Percentiles rank a stretch among this genome's conserved stretches.
Conservation (phyloP, 2,329 filamentous ascomycete genomes). For the Xylariaceae sp. region DNA sequence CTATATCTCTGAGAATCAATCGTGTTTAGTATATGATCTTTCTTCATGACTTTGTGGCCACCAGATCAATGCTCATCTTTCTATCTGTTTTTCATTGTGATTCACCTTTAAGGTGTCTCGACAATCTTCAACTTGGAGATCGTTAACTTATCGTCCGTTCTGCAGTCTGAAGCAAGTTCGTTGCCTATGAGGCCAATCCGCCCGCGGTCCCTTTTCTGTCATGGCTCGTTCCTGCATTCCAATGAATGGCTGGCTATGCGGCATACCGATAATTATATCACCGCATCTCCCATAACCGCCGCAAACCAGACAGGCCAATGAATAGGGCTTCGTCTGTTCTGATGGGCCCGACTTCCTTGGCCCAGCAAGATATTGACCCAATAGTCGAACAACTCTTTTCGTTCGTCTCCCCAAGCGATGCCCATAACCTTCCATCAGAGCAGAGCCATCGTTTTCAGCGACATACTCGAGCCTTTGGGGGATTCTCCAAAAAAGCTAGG, state of each 20-base stretch:
- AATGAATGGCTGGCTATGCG: not conserved
- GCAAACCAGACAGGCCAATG: conserved; percentile 65
- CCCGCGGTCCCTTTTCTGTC: too few species aligned
- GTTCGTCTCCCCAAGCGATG: conserved; percentile 57
- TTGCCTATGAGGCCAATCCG: too few species aligned
- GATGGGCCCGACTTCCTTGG: conserved; percentile 74
- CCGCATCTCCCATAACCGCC: conserved; percentile 46
- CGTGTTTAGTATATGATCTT: too few species aligned
- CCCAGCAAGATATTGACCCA: conserved; percentile 78
- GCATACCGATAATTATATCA: conserved; percentile 7
- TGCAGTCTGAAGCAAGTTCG: too few species aligned
- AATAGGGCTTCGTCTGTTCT: conserved; percentile 79
- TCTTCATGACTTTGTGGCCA: too few species aligned
- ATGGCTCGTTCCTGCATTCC: too few species aligned
- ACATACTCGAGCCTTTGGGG: conserved; percentile 75
- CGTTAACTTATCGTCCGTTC: too few species aligned
- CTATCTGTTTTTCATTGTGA: too few species aligned
- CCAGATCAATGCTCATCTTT: too few species aligned
- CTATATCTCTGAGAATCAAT: too few species aligned
- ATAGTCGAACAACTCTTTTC: conserved; percentile 67
- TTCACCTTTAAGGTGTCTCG: too few species aligned
- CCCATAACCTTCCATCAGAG: conserved; percentile 50
- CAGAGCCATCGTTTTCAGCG: conserved; percentile 50
- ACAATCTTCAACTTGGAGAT: too few species aligned
- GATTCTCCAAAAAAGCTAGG: conserved; percentile 73